Base-by-base conservation (phyloP, 225 moss, liverwort and hornwort genomes). In the Polytrichum formosum region DNA sequence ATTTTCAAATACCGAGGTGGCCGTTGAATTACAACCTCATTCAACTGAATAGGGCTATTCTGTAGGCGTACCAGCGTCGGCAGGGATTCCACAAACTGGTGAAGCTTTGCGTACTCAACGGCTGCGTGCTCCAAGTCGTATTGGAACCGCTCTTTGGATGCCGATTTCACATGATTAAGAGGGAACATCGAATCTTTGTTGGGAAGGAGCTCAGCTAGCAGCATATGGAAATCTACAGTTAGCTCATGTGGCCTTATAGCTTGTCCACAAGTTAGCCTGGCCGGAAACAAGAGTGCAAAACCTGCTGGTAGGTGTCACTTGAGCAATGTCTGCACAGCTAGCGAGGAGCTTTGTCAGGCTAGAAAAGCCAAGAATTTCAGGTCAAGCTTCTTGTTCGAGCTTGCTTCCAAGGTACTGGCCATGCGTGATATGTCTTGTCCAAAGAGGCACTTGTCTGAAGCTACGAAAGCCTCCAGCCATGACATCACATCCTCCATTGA, bases 71-170 rank as follows among this genome's bases (percentile, higher is more conserved):
- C 72, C 8, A 67, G n/a, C 77, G 8, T 67, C n/a, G 77, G 77
- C 62, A 77, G 55, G 18, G 77, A 71, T 29, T 30, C 54, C 72
- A 77, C 54, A 22, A 77, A 77, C 13, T 77, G 71, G 55, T 66
- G 71, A 60, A 72, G 72, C 55, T 71, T 77, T 19, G 26, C 19
- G 54, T 67, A 72, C 9, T 72, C 77, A 13, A 67, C 77, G 26
- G 67, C 77, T 67, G 67, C 77, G 9, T 77, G 77, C 13, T 71
- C 54, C 72, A 77, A 33, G 1, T 77, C 77, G 16, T 77, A 77
- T 4, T 62, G 54, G 7, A 67, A 77, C 55, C 55, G 53, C 6
- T 54, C 19, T 61, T 54, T 62, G 72, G 72, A 77, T 53, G 72
- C 77, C 54, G 62, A 25, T 56, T 77, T 77, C 26, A 72, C 26